Evolutionary conservation across 169 alveolate genomes (phyloP).

Genomic region (Plasmodium reichenowi): DNA sequence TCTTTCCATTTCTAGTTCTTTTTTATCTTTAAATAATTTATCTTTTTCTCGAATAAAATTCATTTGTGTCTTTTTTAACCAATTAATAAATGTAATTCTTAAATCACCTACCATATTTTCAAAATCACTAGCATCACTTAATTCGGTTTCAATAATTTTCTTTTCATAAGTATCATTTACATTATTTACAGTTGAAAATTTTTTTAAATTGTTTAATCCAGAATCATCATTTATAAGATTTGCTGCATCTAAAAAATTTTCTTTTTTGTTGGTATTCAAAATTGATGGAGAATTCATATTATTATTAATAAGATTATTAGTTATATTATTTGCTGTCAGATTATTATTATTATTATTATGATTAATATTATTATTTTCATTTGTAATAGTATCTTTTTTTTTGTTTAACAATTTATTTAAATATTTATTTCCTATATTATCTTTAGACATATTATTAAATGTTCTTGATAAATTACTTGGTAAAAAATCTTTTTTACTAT

Average conservation of each 20-base stretch:
- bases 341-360: slow-evolving; percentile 12
- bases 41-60: slow-evolving; percentile 81
- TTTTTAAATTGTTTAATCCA: slow-evolving; percentile 36
- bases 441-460: slow-evolving; percentile 60
- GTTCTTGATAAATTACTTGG: slow-evolving; percentile 64
- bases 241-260: slow-evolving; percentile 33
- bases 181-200: slow-evolving; percentile 36
- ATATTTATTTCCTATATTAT: slow-evolving; percentile 49
- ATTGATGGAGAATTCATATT: slow-evolving; percentile 3
- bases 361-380: slow-evolving; percentile 29
- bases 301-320: slow-evolving; percentile 2
- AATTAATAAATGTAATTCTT: slow-evolving; percentile 87
- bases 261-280: slow-evolving; percentile 29
- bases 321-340: background rate
- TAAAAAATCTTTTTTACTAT: slow-evolving; percentile 56
- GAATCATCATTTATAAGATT: slow-evolving; percentile 40
- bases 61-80: slow-evolving; percentile 89
- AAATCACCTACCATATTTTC: slow-evolving; percentile 91
- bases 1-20: slow-evolving; percentile 83
- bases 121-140: slow-evolving; percentile 84
- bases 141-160: slow-evolving; percentile 68
- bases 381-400: slow-evolving; percentile 14
- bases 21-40: slow-evolving; percentile 74
- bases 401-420: slow-evolving; percentile 69
- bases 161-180: slow-evolving; percentile 68